Percentiles rank a stretch among this genome's conserved stretches.
Conservation (phyloP, 352 stramenopile genomes). For the Globisporangium takayamanum region DNA sequence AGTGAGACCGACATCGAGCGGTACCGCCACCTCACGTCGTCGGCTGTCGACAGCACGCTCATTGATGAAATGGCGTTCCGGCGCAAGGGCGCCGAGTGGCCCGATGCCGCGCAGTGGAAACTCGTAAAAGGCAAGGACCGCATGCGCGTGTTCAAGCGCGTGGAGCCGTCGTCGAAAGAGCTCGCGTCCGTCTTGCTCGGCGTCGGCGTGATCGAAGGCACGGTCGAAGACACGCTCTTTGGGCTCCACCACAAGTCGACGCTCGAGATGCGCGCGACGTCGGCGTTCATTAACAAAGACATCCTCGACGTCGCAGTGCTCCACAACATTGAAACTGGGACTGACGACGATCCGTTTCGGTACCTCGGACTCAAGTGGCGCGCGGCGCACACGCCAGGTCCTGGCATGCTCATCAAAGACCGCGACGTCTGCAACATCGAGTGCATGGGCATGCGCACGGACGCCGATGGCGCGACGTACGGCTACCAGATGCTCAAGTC, state of each 20-base stretch:
- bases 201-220: constrained; percentile 33
- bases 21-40: constrained; percentile 25
- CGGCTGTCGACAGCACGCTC: constrained; percentile 37
- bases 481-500: constrained; percentile 47
- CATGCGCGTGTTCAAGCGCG: constrained; percentile 19
- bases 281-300: constrained; percentile 29
- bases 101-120: constrained; percentile 9
- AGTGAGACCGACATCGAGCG: constrained; percentile 22
- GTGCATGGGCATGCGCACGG: constrained; percentile 32
- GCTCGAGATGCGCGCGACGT: constrained; percentile 38
- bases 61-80: constrained; percentile 35
- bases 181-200: constrained; percentile 29
- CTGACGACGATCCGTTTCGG: constrained; percentile 32
- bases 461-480: constrained; percentile 29
- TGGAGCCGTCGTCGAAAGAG: background rate
- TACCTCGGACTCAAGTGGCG: constrained; percentile 55
- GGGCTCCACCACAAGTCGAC: constrained; percentile 43
- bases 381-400: constrained; percentile 16
- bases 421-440: constrained; percentile 48
- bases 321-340: constrained; percentile 31
- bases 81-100: background rate
- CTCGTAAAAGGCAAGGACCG: constrained; percentile 9
- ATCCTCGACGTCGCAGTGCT: constrained; percentile 41
- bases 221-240: constrained; percentile 43
- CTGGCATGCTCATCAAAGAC: constrained; percentile 26